These are phyloP conservation scores for Leccinum pellstonianum DNA, from an alignment of 768 basidiomycete species.

Conservation along the genomic window DNA sequence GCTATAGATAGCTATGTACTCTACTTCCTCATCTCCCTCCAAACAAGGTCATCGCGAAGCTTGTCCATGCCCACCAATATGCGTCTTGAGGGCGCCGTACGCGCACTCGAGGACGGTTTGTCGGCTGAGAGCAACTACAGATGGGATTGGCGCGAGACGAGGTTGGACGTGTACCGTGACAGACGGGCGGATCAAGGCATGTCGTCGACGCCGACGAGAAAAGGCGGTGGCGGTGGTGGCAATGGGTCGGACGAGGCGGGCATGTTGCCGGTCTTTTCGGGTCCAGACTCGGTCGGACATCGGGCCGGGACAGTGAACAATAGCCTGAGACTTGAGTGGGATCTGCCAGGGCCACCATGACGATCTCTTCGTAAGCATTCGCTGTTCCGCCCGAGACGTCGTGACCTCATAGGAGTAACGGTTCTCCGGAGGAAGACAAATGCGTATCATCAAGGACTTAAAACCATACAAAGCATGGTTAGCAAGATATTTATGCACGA, in stretches of 20 bases:
- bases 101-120: conserved; percentile 66
- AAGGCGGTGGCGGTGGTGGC: conserved; percentile 13
- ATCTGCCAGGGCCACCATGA: background rate
- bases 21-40: conserved; percentile 56
- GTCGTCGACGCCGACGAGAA: background rate
- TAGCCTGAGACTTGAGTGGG: background rate
- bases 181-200: conserved; percentile 12
- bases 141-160: conserved; percentile 77
- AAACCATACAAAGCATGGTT: background rate
- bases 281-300: background rate
- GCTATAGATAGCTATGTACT: conserved; percentile 53
- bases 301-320: conserved; percentile 3
- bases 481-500: background rate
- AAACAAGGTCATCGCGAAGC: conserved; percentile 50
- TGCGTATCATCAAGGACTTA: conserved; percentile 3
- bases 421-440: conserved; percentile 6
- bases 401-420: background rate
- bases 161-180: conserved; percentile 34
- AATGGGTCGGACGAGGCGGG: conserved; percentile 30
- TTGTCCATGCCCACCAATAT: conserved; percentile 51
- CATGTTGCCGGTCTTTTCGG: conserved; percentile 23
- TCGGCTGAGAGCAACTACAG: conserved; percentile 59
- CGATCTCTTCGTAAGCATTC: background rate
- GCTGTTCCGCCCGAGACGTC: conserved; percentile 18
- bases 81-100: conserved; percentile 39